Evolutionary conservation across 139 green algal species (phyloP).

Genomic region (Asterochloris erici): DNA sequence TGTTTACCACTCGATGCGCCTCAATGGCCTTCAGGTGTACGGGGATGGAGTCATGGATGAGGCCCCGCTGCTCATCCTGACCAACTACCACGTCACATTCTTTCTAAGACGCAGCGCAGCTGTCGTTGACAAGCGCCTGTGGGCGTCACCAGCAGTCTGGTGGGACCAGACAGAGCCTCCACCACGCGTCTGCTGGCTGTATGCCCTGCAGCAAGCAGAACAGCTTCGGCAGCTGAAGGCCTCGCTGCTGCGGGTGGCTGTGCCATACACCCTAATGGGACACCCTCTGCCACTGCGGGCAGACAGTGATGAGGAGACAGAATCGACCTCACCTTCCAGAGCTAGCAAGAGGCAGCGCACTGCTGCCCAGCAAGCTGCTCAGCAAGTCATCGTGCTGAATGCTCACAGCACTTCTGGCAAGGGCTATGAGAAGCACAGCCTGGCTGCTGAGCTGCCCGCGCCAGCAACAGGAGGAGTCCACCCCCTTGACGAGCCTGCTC

Average conservation of each 20-base stretch:
- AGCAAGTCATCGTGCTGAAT: neutral
- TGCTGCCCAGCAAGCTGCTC: neutral
- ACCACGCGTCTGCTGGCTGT: constrained; percentile 19
- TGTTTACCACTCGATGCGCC: neutral
- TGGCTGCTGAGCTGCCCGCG: neutral
- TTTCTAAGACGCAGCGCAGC: constrained; percentile 15
- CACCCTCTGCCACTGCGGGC: neutral
- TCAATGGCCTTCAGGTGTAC: constrained; percentile 17
- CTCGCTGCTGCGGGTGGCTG: neutral
- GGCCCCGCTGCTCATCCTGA: constrained; percentile 19
- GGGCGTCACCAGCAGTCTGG: constrained; percentile 16
- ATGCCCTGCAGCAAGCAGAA: neutral
- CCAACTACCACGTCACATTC: constrained; percentile 26
- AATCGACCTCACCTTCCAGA: neutral
- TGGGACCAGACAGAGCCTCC: constrained; percentile 21
- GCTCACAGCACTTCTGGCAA: neutral
- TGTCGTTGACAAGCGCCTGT: constrained; percentile 16
- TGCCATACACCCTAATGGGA: neutral
- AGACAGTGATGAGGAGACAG: neutral
- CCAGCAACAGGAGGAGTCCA: neutral
- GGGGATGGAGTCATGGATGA: constrained; percentile 25
- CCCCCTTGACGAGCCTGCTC: neutral
- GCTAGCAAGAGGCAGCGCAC: neutral
- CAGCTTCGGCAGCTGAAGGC: neutral
- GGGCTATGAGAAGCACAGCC: constrained; percentile 2